Evolutionary conservation across 208 protist species (phyloP), one percentile per base, ranked within the genome.

Genomic region (Leptomonas pyrrhocoris): DNA sequence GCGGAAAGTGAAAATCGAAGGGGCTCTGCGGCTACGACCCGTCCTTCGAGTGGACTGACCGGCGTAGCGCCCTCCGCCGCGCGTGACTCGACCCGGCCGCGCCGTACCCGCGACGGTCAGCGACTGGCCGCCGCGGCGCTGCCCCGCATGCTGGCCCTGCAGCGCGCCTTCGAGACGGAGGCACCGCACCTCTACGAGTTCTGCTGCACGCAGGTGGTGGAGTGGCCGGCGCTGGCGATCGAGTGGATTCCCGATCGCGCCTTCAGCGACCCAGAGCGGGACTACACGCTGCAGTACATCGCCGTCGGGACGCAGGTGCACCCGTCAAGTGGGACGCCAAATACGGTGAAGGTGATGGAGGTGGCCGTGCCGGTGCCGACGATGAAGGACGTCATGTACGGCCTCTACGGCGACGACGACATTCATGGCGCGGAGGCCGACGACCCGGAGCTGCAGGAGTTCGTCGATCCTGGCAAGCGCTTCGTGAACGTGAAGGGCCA

Each of bases 221-320:
- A 86, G 74, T 91, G 82, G 82, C 85, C 85, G 31, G 72, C 75
- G 53, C 70, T 88, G 28, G 71, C 80, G 36, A 68, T 91, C 25
- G 85, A 88, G 70, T 91, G 85, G 85, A 78, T 91, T 36, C 69
- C 85, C 7, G 72, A 85, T 36, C 78, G 78, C 30, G 23, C 59
- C 34, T 81, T 84, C 30, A 62, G 40, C 18, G 79, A 84, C 50
- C 67, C 77, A 11, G 80, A 78, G 71, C 67, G 74, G 18, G 82
- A 88, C 73, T 91, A 86, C 80, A 82, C 79, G 30, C 60, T 88
- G 65, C 76, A 88, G 64, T 88, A 81, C 72, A 40, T 91, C 53
- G 74, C 77, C 16, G 60, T 86, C 23, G 85, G 85, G 53, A 81
- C 82, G 1, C 82, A 88, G 69, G 68, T 75, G 31, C 71, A 76